Conservation (phyloP, 177 flowering plant species). For the Vitis hybrid region DNA sequence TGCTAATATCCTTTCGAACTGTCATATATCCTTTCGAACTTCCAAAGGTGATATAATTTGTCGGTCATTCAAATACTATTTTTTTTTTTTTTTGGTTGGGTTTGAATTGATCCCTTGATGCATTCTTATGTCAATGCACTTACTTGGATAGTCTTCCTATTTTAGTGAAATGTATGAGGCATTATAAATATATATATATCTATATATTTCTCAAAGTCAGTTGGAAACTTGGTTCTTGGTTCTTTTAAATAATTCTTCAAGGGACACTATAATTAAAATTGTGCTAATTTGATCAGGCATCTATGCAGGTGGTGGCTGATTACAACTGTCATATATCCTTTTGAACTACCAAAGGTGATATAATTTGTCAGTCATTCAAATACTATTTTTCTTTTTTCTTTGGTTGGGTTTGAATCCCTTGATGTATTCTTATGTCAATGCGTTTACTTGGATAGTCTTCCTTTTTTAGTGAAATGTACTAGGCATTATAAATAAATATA, state of each 20-base stretch:
- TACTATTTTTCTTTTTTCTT: not conserved
- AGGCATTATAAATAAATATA: not conserved
- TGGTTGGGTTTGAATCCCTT: not conserved
- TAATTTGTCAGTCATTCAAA: not conserved
- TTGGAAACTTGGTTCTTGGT: too few relatives aligned
- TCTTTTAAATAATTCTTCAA: too few relatives aligned
- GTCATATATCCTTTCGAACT: constrained; percentile 7
- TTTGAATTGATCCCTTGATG: not conserved
- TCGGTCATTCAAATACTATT: not conserved
- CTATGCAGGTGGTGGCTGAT: constrained; percentile 16
- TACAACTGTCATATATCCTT: constrained; percentile 2
- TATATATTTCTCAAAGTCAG: not conserved
- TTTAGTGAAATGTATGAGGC: not conserved
- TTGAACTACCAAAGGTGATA: not conserved
- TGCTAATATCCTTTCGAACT: too few relatives aligned
- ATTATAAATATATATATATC: not conserved
- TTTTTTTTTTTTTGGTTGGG: not conserved
- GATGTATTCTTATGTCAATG: constrained; percentile 7
- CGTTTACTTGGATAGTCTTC: not conserved
- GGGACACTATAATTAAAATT: not conserved
- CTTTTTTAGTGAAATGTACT: not conserved
- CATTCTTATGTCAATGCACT: constrained; percentile 7
- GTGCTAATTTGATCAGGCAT: not conserved
- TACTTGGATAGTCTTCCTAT: not conserved
- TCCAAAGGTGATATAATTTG: not conserved